Base-by-base conservation (phyloP, 1,284 basidiomycete species). In the Ceratobasidium sp. region DNA sequence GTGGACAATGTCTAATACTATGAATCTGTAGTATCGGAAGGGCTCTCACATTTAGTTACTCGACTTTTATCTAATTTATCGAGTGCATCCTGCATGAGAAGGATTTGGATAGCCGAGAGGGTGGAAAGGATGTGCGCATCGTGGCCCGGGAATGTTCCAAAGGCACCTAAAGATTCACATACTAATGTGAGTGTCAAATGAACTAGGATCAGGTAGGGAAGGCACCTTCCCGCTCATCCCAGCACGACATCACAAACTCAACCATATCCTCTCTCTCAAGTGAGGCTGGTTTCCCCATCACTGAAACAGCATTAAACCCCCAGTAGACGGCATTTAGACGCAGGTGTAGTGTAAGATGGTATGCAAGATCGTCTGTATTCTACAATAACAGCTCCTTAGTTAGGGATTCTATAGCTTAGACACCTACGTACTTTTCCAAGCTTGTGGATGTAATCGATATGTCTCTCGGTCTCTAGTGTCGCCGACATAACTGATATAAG, bases 251-350 rank as follows among this genome's bases (percentile, higher is more conserved):
- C 50, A 99, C 96, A 84, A 95, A 99, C 7, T 90, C 89, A 59
- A 99, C 89, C 89, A 96, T 94, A 78, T 95, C 95, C 15, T 94
- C 90, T 65, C 92, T 86, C 80, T 93, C 89, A 26, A 99, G 86
- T 0, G 94, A 94, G 66, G 96, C 92, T 62, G 91, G 87, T 38
- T 89, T 90, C 0, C 89, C 90, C 91, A 99, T 93, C 42, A 96
- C 88, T 67, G 90, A 93, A 2, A 98, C 86, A 0, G 97, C 96
- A 0, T 94, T 95, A 38, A 97, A 87, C 12, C 96, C 97, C 97
- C 97, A 99, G 85, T 99, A 99, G 20, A 99, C 89, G 10, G 96
- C 97, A 84, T 99, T 99, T 85, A 99, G 88, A 10, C 97, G 94
- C 9, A 99, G 89, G 85, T 99, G 97, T 9, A 96, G 90, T 0